Base-by-base conservation (phyloP, 352 stramenopile genomes). In the Pythium graminicola region DNA sequence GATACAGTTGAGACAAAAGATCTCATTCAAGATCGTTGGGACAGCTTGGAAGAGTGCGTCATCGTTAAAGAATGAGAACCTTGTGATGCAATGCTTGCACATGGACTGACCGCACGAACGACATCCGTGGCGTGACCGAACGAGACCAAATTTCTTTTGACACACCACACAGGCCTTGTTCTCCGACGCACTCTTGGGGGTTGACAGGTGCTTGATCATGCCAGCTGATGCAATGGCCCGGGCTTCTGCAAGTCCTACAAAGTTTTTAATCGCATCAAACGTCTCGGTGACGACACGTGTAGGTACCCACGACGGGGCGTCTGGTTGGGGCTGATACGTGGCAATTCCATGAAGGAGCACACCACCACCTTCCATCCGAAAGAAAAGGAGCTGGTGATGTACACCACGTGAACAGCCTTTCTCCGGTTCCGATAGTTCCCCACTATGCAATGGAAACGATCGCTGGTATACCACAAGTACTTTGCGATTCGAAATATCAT, bases 31-130 rank as follows among this genome's bases (percentile, higher is more conserved):
- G 16, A 54, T 46, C 1, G 35, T 33, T 5, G 59, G 46, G 22
- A 27, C 48, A 4, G 51, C 23, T 11, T 41, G 29, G 42, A 43
- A 62, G 4, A 56, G 31, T 3, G 40, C 48, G 33, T 62, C 56
- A 17, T 69, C 62, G 45, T 69, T 69, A 51, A 69, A 65, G n/a
- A 69, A 53, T 28, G 54, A 55, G 29, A 69, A 35, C 16, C 27
- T 56, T 20, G 47, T 60, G 13, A 64, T 44, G 57, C 62, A 69
- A 48, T 60, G 35, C 49, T 64, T 62, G 54, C 62, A 69, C 40
- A 65, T 55, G 11, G 41, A 55, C 22, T 49, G 36, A 36, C 57
- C 53, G 52, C 62, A 69, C 36, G 50, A 33, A 9, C 62, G 52
- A 31, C 62, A 69, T 13, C 20, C 50, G 31, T 63, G 46, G n/a